phyloP scores from a whole-genome alignment of 2,329 filamentous ascomycete species.

The Diaporthe citrichinensis region DNA sequence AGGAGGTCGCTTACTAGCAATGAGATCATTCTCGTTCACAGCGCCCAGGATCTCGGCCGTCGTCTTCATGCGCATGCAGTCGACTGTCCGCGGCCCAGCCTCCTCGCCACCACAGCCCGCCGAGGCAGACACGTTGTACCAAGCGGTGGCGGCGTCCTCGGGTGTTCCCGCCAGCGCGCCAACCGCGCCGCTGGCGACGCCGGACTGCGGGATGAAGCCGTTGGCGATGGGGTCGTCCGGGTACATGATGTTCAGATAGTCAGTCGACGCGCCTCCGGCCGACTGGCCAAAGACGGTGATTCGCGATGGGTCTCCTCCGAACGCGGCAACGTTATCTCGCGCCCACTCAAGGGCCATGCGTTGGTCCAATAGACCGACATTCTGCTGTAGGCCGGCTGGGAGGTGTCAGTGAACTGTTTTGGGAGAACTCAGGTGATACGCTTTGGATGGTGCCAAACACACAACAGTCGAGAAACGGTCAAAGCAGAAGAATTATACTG shows the following conservation, averaged over 20 bases:
- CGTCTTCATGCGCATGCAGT: constrained; percentile 33
- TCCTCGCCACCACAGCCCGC: constrained; percentile 30
- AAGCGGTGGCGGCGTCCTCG: background rate
- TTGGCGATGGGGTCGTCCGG: constrained; percentile 31
- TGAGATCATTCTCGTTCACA: constrained; percentile 7
- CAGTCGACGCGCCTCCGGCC: constrained; percentile 25
- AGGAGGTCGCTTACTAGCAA: background rate
- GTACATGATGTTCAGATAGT: constrained; percentile 23
- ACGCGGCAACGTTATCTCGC: constrained; percentile 43
- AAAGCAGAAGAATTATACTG: background rate
- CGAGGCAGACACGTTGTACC: constrained; percentile 22
- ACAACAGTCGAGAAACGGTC: background rate
- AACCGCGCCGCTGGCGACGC: background rate
- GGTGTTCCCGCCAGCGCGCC: background rate
- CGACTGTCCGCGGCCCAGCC: constrained; percentile 8
- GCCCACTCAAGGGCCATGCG: constrained; percentile 44
- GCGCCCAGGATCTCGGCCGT: constrained; percentile 15
- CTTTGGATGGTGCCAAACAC: background rate
- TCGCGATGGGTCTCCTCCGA: constrained; percentile 44
- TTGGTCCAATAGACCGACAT: constrained; percentile 45
- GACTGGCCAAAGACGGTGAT: constrained; percentile 41
- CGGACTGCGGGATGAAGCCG: constrained; percentile 29
- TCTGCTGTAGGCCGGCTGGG: constrained; percentile 33
- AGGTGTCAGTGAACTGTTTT: background rate
- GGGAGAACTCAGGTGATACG: no score